Evolutionary conservation across 331 rosid genomes (phyloP), one percentile per base, ranked within the genome.

Genomic region (Quercus tomentella): DNA sequence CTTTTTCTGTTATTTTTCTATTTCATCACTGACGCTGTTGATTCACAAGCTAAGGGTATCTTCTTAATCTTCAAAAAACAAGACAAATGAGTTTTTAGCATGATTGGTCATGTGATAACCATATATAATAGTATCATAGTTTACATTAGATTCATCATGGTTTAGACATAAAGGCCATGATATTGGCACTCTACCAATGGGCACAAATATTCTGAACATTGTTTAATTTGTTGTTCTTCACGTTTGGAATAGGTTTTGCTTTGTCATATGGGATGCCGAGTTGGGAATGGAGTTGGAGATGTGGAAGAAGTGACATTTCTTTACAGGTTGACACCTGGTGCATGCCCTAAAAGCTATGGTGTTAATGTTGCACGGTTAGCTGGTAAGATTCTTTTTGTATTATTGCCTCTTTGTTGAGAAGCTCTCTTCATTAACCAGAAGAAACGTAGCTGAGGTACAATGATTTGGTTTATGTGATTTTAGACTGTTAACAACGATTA

Each of bases 321-420:
- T 72, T 92, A 96, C 79, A 89, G 90, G 87, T 78, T 93, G 86
- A 91, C 89, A 16, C 78, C 80, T 4, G 98, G 98, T 84, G 92
- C 97, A 52, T 96, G 99, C 83, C 99, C 99, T 70, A 96, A 92
- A 89, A 93, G 99, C 89, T 96, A 93, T 88, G 99, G 97, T 65
- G 97, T 93, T 79, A 93, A 93, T 73, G 93, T 96, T 81, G 97
- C 99, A 23, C 94, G 93, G 71, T 73, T 96, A 86, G 99, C 99
- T 73, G 97, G 97, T 93, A 88, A 75, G 89, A 14, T 9, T 62
- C 31, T 58, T 79, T 73, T 11, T 37, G 20, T 61, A 77, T 72
- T 74, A 20, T 26, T 69, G 5, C 57, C 73, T 77, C 18, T 15
- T 37, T 41, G 49, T 37, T 49, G 7, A 1, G 66, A 22, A 10